A percentile compares a stretch with the other conserved stretches of the same genome.
phyloP scores from a whole-genome alignment of 1,284 basidiomycete species.

The Ustilago nuda region DNA sequence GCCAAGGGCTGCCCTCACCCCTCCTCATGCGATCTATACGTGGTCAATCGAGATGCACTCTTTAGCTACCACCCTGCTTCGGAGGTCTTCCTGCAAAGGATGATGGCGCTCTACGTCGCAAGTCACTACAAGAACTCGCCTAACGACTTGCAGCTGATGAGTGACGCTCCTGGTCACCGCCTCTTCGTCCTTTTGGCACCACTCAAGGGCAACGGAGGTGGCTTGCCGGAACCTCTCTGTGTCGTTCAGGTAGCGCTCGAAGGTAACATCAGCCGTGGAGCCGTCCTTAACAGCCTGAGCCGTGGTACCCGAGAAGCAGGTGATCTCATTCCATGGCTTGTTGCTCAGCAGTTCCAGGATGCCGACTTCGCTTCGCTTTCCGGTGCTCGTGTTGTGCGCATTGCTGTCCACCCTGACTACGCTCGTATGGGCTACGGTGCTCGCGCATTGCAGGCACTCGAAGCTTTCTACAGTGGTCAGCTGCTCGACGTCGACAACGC shows the following conservation, averaged over 20 bases:
- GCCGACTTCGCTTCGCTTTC: conserved; percentile 88
- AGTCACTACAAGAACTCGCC: conserved; percentile 99
- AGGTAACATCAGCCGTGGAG: conserved; percentile 88
- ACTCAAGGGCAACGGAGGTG: conserved; percentile 38
- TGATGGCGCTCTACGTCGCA: conserved; percentile 98
- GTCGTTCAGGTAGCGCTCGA: conserved; percentile 91
- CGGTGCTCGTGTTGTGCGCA: conserved; percentile 89
- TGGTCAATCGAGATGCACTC: conserved; percentile 93
- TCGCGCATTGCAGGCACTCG: conserved; percentile 86
- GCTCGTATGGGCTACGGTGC: conserved; percentile 93
- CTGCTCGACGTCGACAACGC: conserved; percentile 78
- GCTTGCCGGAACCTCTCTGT: conserved; percentile 77
- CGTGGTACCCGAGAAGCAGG: conserved; percentile 86
- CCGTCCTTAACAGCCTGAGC: conserved; percentile 85
- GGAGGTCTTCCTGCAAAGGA: conserved; percentile 94
- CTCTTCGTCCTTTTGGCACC: conserved; percentile 93
- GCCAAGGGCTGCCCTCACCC: conserved; percentile 78
- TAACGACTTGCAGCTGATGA: conserved; percentile 95
- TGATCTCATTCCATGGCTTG: conserved; percentile 97
- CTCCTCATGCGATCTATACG: conserved; percentile 91
- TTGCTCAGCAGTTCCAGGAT: conserved; percentile 97
- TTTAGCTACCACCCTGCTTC: conserved; percentile 98
- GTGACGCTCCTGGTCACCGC: conserved; percentile 95
- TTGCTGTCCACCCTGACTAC: conserved; percentile 98
- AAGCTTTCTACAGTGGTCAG: conserved; percentile 88